Percentiles rank a stretch among this genome's conserved stretches.
These are phyloP conservation scores for Beauveria australis DNA, from an alignment of 2,329 filamentous ascomycete genomes.

Conservation along the genomic window DNA sequence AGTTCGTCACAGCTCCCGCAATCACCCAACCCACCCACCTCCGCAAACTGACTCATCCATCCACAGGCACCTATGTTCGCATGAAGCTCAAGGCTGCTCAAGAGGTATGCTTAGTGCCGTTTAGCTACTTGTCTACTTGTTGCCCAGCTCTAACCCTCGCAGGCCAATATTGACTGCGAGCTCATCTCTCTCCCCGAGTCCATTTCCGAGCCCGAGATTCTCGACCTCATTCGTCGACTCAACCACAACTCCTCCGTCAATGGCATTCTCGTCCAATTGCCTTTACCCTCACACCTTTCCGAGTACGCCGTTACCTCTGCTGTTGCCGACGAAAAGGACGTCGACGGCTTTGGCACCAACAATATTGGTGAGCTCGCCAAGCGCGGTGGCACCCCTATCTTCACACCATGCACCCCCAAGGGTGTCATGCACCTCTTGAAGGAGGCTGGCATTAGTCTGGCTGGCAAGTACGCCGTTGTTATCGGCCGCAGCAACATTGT, in stretches of 20 bases:
- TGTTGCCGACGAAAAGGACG: conserved; percentile 90
- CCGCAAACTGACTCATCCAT: conserved; percentile 27
- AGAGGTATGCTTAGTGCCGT: conserved; percentile 51
- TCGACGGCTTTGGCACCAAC: conserved; percentile 87
- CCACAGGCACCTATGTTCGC: conserved; percentile 86
- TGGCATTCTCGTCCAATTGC: conserved; percentile 89
- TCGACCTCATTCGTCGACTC: conserved; percentile 70
- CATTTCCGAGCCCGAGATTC: conserved; percentile 75
- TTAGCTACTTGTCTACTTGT: neutral
- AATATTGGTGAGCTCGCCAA: conserved; percentile 98
- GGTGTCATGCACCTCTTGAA: conserved; percentile 90
- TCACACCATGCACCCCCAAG: conserved; percentile 92
- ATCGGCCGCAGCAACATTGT: conserved; percentile 95
- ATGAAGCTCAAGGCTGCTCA: conserved; percentile 98
- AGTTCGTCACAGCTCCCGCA: conserved; percentile 39
- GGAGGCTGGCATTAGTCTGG: conserved; percentile 73
- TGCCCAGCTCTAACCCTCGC: neutral
- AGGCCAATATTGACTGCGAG: conserved; percentile 87
- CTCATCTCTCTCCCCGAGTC: conserved; percentile 75
- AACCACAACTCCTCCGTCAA: conserved; percentile 85
- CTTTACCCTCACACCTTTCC: conserved; percentile 79
- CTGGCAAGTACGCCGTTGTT: conserved; percentile 90
- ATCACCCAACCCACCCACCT: conserved; percentile 12
- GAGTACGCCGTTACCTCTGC: conserved; percentile 87
- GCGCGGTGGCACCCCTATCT: conserved; percentile 79